Percentiles rank a stretch among this genome's conserved stretches.
Conservation (phyloP, 352 stramenopile species). For the Phytophthora capsici region DNA sequence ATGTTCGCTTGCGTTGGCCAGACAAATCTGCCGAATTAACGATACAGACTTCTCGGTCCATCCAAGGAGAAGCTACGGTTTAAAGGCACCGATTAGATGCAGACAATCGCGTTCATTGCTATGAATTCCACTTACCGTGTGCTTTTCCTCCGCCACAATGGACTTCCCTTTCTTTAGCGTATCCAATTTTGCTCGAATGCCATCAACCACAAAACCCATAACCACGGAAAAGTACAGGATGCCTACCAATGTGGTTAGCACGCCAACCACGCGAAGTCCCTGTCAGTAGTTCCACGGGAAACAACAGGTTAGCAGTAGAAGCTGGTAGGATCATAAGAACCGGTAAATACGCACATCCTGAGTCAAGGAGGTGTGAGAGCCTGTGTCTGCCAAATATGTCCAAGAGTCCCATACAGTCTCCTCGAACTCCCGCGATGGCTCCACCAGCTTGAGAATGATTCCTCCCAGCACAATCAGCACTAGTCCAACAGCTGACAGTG, state of each 20-base stretch:
- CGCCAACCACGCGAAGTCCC: slow-evolving; percentile 49
- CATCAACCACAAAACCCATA: slow-evolving; percentile 92
- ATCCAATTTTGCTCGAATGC: slow-evolving; percentile 87
- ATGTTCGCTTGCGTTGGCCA: slow-evolving; percentile 88
- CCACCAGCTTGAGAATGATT: slow-evolving; percentile 48
- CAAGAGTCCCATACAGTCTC: slow-evolving; percentile 69
- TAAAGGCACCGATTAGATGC: neutral
- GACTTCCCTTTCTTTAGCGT: slow-evolving; percentile 89
- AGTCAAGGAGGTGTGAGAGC: slow-evolving; percentile 49
- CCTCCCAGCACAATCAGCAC: slow-evolving; percentile 54
- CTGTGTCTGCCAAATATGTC: slow-evolving; percentile 68
- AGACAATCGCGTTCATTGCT: neutral
- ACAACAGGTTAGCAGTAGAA: too few species aligned
- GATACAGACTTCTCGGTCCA: slow-evolving; percentile 89
- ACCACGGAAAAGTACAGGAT: slow-evolving; percentile 91
- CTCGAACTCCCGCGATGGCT: slow-evolving; percentile 35
- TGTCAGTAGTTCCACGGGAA: neutral
- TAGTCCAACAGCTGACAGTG: slow-evolving; percentile 48
- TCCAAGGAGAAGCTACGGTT: slow-evolving; percentile 73
- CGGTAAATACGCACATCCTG: slow-evolving; percentile 27
- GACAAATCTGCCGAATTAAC: slow-evolving; percentile 82
- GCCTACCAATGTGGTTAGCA: slow-evolving; percentile 66
- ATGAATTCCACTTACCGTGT: slow-evolving; percentile 56
- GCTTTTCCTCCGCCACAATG: slow-evolving; percentile 75
- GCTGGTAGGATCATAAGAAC: too few species aligned